Conservation (phyloP, 2,329 filamentous ascomycete species). For the Ophiocordyceps camponoti-saundersi region DNA sequence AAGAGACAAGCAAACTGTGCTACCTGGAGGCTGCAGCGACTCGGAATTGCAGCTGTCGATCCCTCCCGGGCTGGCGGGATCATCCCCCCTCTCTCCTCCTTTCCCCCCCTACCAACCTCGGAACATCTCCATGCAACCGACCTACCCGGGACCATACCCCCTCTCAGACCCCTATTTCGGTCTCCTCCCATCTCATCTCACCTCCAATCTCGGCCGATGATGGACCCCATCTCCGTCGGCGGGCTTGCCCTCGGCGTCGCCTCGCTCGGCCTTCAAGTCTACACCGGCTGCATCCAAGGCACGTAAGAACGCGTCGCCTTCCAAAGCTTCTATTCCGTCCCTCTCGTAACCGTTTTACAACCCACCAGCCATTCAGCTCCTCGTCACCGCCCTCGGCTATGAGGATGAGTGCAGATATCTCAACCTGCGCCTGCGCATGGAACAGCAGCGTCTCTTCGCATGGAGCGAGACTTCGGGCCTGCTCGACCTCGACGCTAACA, state of each 20-base stretch:
- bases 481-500: slow-evolving; percentile 23
- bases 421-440: slow-evolving; percentile 29
- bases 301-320: slow-evolving; percentile 1
- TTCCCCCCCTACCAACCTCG: too few species aligned
- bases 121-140: too few species aligned
- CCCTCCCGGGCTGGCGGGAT: too few species aligned
- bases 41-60: too few species aligned
- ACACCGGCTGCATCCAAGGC: slow-evolving; percentile 27
- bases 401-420: slow-evolving; percentile 30
- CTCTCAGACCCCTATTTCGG: neutral
- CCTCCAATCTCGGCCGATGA: slow-evolving; percentile 5
- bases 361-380: slow-evolving; percentile 24
- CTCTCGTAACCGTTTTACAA: neutral
- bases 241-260: slow-evolving; percentile 27
- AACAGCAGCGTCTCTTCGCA: slow-evolving; percentile 30
- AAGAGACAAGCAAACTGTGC: too few species aligned
- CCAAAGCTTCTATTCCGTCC: neutral
- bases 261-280: slow-evolving; percentile 26
- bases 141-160: too few species aligned
- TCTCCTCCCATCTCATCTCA: neutral
- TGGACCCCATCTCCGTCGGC: slow-evolving; percentile 25
- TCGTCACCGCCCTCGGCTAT: slow-evolving; percentile 28
- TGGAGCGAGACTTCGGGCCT: slow-evolving; percentile 32
- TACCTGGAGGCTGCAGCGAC: too few species aligned
- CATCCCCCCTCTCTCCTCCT: too few species aligned